Base-by-base conservation (phyloP, 805 yeast species). In the Huiozyma naganishii region DNA sequence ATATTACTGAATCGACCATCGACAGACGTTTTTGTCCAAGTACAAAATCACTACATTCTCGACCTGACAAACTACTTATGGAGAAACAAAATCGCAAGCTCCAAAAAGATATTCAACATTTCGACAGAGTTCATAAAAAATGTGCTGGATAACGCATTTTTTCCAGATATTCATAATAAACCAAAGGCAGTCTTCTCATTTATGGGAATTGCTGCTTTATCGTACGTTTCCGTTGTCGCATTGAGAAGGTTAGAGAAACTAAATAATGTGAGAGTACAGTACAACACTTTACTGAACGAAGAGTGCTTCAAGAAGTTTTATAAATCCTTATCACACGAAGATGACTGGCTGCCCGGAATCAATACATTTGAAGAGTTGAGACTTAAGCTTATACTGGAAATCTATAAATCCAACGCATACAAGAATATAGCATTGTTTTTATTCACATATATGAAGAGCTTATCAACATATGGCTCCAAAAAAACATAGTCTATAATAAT, bases 371-470 rank as follows among this genome's bases (percentile, higher is more conserved):
- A 71, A n/a, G 72, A 69, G 9, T 45, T 79, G 28, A 69, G 73
- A 46, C 49, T 75, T 3, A 59, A 64, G 27, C 57, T 79, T 0
- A 53, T 80, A 48, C 65, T 65, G 33, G 52, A 62, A 13, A 52
- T 80, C 6, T 13, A 23, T 8, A 17, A 29, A 1, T 32, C 36
- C n/a, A 44, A 48, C 13, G 79, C 81, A 2, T 79, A 72, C 44
- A 49, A 45, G 7, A 80, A 83, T 0, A 48, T 79, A 4, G 63
- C 72, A 4, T 68, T 68, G 30, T 65, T 81, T 37, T 52, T 81
- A 12, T 76, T 72, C 51, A 68, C 72, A 13, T 77, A 80, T 32
- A 49, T 80, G 48, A 74, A 72, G 51, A 72, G 79, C 47, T 58
- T 79, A 8, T 53, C 69, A 6, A 36, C 56, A 54, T 45, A 61